Base-by-base conservation (phyloP, 78 protist species). In the Dictyostelium capitatum region DNA sequence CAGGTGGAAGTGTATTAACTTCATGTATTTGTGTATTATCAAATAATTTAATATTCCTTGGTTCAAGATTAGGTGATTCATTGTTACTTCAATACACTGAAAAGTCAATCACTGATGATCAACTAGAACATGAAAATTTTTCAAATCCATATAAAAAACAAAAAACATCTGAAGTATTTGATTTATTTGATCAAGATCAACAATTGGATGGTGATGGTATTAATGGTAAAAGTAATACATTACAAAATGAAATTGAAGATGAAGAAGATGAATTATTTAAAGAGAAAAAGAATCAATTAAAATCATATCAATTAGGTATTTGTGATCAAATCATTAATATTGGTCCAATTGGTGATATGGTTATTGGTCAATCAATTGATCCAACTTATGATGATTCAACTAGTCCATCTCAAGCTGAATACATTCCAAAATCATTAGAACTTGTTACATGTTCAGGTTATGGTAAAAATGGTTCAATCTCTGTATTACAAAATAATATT, bases 21-120 rank as follows among this genome's bases (percentile, higher is more conserved):
- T 85, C 56, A 1, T 75, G 83, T 67, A 89, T 87, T 2, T 87
- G 94, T 75, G 87, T 83, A 0, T 12, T 94, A 14, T 75, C 96
- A 3, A 11, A 54, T 15, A 70, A 85, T 51, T 50, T 80, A 14
- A 59, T 90, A 81, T 95, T 95, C 47, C 23, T 91, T 14, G 97
- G 97, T 7, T 90, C 95, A 32, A 69, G 91, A 15, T 30, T 81
- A 4, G 95, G 95, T 20, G 97, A 95, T 54, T 90, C 97, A 6
- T 11, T 82, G 9, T 83, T 95, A 37, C 8, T 95, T 14, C 78
- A 74, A 28, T 90, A 69, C 7, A 57, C 89, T 8, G 84, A 84
- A 28, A 81, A 59, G 8, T n/a, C 83, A 19, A 54, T 79, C 6
- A 48, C 83, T 20, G 83, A 79, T 37, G 65, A 51, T 23, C 28